Base-by-base conservation (phyloP, 2,329 filamentous ascomycete species). In the Didymella pomorum region DNA sequence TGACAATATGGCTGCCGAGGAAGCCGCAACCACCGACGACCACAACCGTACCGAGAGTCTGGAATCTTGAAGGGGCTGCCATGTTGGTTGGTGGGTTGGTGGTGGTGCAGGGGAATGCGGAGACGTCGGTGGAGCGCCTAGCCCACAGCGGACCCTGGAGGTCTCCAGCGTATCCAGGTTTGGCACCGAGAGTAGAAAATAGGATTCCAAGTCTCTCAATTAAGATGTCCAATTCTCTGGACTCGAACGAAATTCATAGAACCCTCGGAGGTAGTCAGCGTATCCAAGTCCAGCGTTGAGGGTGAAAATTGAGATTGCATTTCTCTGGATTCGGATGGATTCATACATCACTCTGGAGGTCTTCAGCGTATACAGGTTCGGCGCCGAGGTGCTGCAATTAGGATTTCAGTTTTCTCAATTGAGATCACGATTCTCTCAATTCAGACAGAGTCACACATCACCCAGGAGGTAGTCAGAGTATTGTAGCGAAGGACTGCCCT, bases 11-110 rank as follows among this genome's bases (percentile, higher is more conserved):
- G 59, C 78, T 72, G 29, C 82, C 82, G 5, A 84, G 71, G 62
- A 84, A 84, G 21, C 82, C 82, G 57, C 80, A 81, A 47, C 82
- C 82, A 52, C 82, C 82, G 26, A 81, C 78, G 25, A 84, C 78
- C 18, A 82, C 69, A 50, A 82, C 79, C 60, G 80, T 78, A 44
- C 80, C 80, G 33, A 82, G 73, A 2, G 77, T 76, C 21, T 69
- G 64, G 12, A 64, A 63, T 9, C 57, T 52, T 46, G 63, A 59
- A 45, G 61, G 51, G 18, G 47, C 50, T 53, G 67, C 62, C 68
- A 67, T 71, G 45, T 54, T 58, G 39, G 26, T 61, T 61, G 59
- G 37, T 61, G 59, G 33, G 48, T 52, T 58, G 51, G 35, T 53
- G 57, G 48, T 56, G 56, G 49, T 64, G 61, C 45, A 59, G 52